phyloP scores from a whole-genome alignment of 202 grass and related monocot species.

The Tripidium arundinaceum region DNA sequence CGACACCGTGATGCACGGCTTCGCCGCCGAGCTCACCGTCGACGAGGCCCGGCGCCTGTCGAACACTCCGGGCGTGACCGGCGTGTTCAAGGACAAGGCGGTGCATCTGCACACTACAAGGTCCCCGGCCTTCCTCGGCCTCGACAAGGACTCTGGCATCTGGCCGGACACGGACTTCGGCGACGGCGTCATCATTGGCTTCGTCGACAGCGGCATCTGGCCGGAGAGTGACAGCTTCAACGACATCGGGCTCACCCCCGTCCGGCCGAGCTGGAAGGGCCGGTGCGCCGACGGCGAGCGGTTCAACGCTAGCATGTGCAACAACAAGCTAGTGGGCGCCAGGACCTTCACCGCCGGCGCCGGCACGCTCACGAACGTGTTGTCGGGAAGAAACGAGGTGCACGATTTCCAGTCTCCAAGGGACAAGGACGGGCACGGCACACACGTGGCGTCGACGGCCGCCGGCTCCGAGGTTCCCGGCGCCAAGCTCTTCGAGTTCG shows the following conservation, averaged over 20 bases:
- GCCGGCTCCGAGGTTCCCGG: conserved; percentile 26
- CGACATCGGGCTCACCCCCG: conserved; percentile 37
- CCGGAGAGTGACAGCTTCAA: conserved; percentile 54
- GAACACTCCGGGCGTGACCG: conserved; percentile 13
- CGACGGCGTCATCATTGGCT: conserved; percentile 47
- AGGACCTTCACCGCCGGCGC: conserved; percentile 8
- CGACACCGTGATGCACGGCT: conserved; percentile 45
- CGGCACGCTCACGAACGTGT: not conserved
- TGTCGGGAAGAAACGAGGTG: not conserved
- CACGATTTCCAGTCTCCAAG: conserved; percentile 23
- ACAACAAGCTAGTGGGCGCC: conserved; percentile 48
- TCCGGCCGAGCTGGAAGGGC: conserved; percentile 34
- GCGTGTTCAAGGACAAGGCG: conserved; percentile 1
- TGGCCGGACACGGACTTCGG: conserved; percentile 24
- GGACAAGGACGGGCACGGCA: conserved; percentile 44
- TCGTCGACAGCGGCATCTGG: conserved; percentile 54
- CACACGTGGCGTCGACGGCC: conserved; percentile 44
- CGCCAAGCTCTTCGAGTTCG: conserved; percentile 11
- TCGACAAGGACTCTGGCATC: not conserved
- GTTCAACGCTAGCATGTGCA: conserved; percentile 35
- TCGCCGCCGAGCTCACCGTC: conserved; percentile 29
- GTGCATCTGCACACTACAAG: conserved; percentile 31
- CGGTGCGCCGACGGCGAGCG: not conserved
- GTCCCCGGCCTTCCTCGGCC: conserved; percentile 40
- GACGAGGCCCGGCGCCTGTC: conserved; percentile 27